Conservation (phyloP, 805 yeast species). For the Barnettozyma wickerhamii region DNA sequence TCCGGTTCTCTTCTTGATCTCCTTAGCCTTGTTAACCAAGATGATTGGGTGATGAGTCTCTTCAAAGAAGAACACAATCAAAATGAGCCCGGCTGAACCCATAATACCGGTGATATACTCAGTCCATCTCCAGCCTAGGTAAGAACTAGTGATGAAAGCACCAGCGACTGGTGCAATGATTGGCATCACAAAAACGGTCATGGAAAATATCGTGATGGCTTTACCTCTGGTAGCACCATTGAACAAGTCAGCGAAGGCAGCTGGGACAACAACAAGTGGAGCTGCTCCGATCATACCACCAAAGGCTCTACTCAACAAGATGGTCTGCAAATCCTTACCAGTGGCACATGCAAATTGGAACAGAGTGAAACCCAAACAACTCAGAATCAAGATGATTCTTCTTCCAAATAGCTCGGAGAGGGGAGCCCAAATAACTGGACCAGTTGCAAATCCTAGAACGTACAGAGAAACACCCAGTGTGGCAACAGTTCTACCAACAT, state of each 20-base stretch:
- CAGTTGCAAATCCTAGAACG: conserved; percentile 91
- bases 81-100: conserved; percentile 38
- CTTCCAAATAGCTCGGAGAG: conserved; percentile 77
- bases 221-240: conserved; percentile 63
- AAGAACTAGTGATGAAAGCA: conserved; percentile 55
- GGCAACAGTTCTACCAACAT: conserved; percentile 64
- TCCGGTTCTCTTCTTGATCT: conserved; percentile 61
- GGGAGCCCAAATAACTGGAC: conserved; percentile 91
- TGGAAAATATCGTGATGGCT: conserved; percentile 66
- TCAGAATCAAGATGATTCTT: conserved; percentile 51
- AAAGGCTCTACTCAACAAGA: conserved; percentile 73
- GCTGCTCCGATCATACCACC: conserved; percentile 83
- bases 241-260: conserved; percentile 80
- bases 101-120: conserved; percentile 66
- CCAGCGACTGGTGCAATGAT: conserved; percentile 78
- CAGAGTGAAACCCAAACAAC: conserved; percentile 50
- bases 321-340: conserved; percentile 74
- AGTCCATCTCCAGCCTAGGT: conserved; percentile 84
- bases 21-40: conserved; percentile 56
- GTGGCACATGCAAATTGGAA: conserved; percentile 74
- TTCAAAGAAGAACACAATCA: conserved; percentile 40
- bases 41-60: conserved; percentile 76
- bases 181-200: conserved; percentile 78
- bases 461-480: conserved; percentile 73
- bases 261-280: conserved; percentile 82